Conservation (phyloP, 805 yeast species). For the Cyberlindnera samutprakarnensis region DNA sequence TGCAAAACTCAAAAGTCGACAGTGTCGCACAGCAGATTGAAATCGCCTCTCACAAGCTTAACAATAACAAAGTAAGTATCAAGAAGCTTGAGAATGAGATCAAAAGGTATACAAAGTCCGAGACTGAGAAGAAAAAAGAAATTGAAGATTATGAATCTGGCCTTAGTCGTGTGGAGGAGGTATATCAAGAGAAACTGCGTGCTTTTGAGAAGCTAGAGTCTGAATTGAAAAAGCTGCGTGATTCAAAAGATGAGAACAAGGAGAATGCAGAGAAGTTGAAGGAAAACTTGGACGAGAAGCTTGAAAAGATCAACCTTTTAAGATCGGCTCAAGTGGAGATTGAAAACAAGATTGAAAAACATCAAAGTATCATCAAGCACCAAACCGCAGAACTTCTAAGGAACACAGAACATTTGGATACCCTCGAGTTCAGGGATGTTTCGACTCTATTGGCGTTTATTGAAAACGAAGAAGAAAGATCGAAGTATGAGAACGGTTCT, state of each 20-base stretch:
- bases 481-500: constrained; percentile 17
- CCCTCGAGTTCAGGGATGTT: constrained; percentile 47
- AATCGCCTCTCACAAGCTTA: constrained; percentile 45
- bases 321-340: constrained; percentile 63
- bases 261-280: constrained; percentile 34
- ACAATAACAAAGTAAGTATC: constrained; percentile 46
- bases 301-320: constrained; percentile 43
- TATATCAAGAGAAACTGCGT: constrained; percentile 20
- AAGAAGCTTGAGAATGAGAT: constrained; percentile 60
- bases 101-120: constrained; percentile 42
- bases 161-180: constrained; percentile 26
- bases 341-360: constrained; percentile 54
- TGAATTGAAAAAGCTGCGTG: constrained; percentile 24
- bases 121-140: constrained; percentile 43
- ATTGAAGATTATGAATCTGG: constrained; percentile 27
- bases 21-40: constrained; percentile 63
- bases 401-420: constrained; percentile 30
- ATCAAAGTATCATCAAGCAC: constrained; percentile 33
- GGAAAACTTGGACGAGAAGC: constrained; percentile 32
- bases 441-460: constrained; percentile 19
- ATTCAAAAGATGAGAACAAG: constrained; percentile 30
- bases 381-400: constrained; percentile 30
- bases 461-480: constrained; percentile 24
- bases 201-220: constrained; percentile 27
- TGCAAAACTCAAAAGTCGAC: constrained; percentile 78